Evolutionary conservation across 257 asterid genomes (phyloP), one percentile per base, ranked within the genome.

Genomic region (Euphrasia confusa): DNA sequence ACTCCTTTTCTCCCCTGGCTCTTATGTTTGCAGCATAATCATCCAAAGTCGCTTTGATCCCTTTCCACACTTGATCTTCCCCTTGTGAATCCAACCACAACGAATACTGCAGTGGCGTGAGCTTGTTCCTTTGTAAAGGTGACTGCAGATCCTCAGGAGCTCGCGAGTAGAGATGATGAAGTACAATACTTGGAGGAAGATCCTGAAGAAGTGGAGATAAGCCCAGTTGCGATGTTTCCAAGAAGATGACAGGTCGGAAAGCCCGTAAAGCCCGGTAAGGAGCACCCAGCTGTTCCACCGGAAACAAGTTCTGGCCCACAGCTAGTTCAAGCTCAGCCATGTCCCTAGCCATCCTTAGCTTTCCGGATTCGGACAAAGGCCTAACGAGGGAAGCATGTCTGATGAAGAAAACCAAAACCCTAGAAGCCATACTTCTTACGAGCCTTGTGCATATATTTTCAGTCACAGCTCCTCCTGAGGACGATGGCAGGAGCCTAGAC

Each of bases 21-120:
- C 94, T 70, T 13, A 85, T 82, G 67, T 74, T 85, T 7, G 80
- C 80, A 52, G 95, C 97, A 76, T 93, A 93, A 69, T 93, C 99
- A 63, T 87, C 95, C 15, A 93, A 71, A 17, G 97, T 87, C 10
- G 90, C 95, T 76, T 87, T 93, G 21, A 93, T 57, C 37, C 96
- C 99, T 80, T 75, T 89, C 99, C 99, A 93, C 49, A 93, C 80
- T 79, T 93, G 97, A 70, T 87, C 97, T 63, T 93, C 99, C 53
- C 99, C 94, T 63, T 89, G 97, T 10, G 96, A 88, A 63, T 89
- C 97, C 88, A 93, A 72, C 99, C 97, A 93, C 52, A 93, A 64
- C 2, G 99, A 93, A 57, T 93, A 93, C 68, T 87, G 95, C 9
- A 72, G 65, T 18, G 97, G 94, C 14, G 97, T 85, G 14, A 93